Percentiles rank a stretch among this genome's conserved stretches.
These are phyloP conservation scores for Neurospora crassa DNA, from an alignment of 2,329 filamentous ascomycete species.

Conservation along the genomic window DNA sequence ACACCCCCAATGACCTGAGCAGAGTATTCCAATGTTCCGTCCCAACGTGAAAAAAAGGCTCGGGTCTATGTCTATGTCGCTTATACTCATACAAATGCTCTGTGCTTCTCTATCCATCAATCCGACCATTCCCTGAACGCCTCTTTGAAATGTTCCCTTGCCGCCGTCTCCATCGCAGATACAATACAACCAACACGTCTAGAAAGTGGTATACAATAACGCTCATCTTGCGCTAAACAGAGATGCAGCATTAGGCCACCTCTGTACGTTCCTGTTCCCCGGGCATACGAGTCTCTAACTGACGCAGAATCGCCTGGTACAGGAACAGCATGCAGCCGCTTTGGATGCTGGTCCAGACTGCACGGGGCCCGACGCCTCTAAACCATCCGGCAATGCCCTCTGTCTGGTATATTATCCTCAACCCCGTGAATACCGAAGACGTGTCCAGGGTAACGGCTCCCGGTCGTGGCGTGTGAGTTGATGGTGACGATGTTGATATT, in stretches of 20 bases:
- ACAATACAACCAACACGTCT: conserved; percentile 15
- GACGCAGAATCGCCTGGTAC: conserved; percentile 78
- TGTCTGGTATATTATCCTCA: conserved; percentile 79
- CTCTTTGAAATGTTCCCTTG: conserved; percentile 5
- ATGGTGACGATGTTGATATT: conserved; percentile 86
- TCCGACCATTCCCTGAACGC: conserved; percentile 12
- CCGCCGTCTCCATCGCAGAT: neutral
- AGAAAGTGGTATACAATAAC: conserved; percentile 7
- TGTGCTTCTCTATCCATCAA: conserved; percentile 14
- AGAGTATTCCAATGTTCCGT: neutral
- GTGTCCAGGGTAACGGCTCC: conserved; percentile 77
- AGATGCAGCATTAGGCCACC: neutral
- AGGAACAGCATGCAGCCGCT: conserved; percentile 93
- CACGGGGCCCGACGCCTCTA: conserved; percentile 82
- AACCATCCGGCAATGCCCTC: conserved; percentile 90
- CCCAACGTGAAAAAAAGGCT: conserved; percentile 1
- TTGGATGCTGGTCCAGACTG: conserved; percentile 96
- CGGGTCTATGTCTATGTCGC: conserved; percentile 9
- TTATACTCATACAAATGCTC: conserved; percentile 8
- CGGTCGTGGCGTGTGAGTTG: conserved; percentile 69
- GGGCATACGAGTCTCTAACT: conserved; percentile 51
- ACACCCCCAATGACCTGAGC: conserved; percentile 6
- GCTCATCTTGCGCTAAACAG: neutral
- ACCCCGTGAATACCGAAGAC: conserved; percentile 75
- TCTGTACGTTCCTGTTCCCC: conserved; percentile 16